Evolutionary conservation across 2,329 filamentous ascomycete genomes (phyloP).

Genomic region (Colletotrichum tabaci): DNA sequence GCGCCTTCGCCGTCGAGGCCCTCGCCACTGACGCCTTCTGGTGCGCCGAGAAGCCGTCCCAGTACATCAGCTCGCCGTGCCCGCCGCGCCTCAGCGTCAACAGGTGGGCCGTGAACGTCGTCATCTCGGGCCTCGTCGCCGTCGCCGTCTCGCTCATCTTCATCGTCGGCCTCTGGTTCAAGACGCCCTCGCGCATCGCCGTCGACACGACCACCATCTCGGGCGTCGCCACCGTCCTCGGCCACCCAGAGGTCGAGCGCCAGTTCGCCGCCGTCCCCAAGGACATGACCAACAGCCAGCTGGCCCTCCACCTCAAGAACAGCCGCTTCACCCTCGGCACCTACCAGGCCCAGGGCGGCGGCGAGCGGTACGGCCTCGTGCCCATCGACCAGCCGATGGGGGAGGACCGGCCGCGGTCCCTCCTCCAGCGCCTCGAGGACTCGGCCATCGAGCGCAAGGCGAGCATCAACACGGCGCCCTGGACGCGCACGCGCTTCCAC

Average conservation of each 20-base stretch:
- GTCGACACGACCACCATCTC: not conserved
- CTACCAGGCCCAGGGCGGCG: not conserved
- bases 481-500: constrained; percentile 31
- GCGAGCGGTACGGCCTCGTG: not conserved
- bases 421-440: not conserved
- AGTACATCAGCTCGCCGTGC: not conserved
- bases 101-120: not conserved
- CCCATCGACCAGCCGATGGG: not conserved
- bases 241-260: not conserved
- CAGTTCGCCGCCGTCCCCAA: not conserved
- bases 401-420: not conserved
- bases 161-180: not conserved
- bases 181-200: not conserved
- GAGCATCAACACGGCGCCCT: not conserved
- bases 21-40: not conserved
- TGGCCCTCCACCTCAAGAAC: not conserved
- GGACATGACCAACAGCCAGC: not conserved
- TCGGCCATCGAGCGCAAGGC: not conserved
- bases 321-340: not conserved
- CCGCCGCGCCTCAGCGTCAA: not conserved
- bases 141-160: not conserved
- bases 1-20: not conserved
- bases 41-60: not conserved
- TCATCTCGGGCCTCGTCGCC: not conserved
- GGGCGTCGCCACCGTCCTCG: not conserved